A percentile compares a stretch with the other conserved stretches of the same genome.
These are phyloP conservation scores for Gossypium ekmanianum DNA, from an alignment of 345 rosid species.

Conservation along the genomic window DNA sequence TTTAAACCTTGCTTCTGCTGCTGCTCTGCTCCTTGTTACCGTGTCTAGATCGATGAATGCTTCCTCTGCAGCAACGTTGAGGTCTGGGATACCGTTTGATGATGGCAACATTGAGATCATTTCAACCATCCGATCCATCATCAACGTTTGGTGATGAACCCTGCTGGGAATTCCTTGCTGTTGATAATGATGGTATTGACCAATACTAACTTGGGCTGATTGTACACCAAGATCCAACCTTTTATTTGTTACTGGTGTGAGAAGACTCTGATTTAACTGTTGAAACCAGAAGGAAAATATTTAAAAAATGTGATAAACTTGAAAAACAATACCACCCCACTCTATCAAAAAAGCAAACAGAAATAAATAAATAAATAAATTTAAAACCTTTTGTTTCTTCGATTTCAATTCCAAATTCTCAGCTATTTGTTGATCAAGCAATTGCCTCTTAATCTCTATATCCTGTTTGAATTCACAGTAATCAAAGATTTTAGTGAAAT, in stretches of 20 bases:
- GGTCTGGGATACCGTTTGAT: constrained; percentile 13
- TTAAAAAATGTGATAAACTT: neutral
- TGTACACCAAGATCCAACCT: too few relatives aligned
- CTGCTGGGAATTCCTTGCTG: neutral
- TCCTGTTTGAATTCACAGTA: constrained; percentile 27
- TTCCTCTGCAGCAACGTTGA: constrained; percentile 9
- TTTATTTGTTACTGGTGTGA: neutral
- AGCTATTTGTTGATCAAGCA: constrained; percentile 12
- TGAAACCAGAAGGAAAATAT: neutral
- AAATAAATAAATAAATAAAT: neutral
- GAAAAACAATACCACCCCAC: neutral
- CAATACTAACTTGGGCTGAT: too few relatives aligned
- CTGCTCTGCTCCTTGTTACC: constrained; percentile 9
- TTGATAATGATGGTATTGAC: neutral
- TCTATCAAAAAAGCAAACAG: neutral
- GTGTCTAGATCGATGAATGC: neutral
- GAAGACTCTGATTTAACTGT: neutral
- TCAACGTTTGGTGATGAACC: constrained; percentile 9
- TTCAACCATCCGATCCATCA: constrained; percentile 7
- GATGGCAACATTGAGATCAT: neutral
- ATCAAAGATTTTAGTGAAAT: neutral
- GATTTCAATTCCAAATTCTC: constrained; percentile 26
- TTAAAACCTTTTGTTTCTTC: constrained; percentile 23
- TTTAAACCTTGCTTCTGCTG: constrained; percentile 35
- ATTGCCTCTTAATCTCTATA: constrained; percentile 4